Conservation (phyloP, 1,284 basidiomycete genomes). For the Lentinula novae-zelandiae region DNA sequence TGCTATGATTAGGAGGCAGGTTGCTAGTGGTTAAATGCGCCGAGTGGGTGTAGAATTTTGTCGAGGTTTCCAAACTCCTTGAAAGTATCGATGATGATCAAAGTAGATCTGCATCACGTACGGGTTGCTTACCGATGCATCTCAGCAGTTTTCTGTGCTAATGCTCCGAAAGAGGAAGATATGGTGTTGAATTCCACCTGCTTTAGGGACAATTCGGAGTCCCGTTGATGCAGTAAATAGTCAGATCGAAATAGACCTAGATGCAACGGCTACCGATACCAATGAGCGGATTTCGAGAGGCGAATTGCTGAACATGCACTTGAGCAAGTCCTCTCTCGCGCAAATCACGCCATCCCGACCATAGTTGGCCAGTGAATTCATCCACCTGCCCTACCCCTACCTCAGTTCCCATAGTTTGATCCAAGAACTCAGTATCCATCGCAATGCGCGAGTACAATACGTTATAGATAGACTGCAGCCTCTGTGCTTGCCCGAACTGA, state of each 20-base stretch:
- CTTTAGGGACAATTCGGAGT: slow-evolving; percentile 59
- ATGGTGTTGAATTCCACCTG: slow-evolving; percentile 99
- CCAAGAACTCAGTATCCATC: slow-evolving; percentile 77
- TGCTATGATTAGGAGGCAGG: slow-evolving; percentile 76
- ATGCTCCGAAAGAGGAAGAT: slow-evolving; percentile 84
- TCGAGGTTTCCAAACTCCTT: slow-evolving; percentile 67
- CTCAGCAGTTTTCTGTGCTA: slow-evolving; percentile 72
- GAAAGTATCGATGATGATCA: not conserved
- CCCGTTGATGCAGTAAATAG: slow-evolving; percentile 80
- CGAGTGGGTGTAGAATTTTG: slow-evolving; percentile 62
- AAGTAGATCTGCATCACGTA: not conserved
- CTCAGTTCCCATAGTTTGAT: slow-evolving; percentile 76
- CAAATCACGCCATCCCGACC: slow-evolving; percentile 80
- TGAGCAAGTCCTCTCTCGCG: slow-evolving; percentile 46
- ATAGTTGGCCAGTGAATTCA: slow-evolving; percentile 82
- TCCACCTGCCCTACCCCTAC: slow-evolving; percentile 80
- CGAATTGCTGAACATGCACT: slow-evolving; percentile 22
- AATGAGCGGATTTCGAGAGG: not conserved
- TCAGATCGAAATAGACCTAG: slow-evolving; percentile 96
- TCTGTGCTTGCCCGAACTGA: slow-evolving; percentile 66
- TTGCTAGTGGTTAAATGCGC: slow-evolving; percentile 52
- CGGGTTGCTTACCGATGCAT: slow-evolving; percentile 65
- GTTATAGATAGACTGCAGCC: slow-evolving; percentile 81
- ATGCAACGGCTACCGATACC: slow-evolving; percentile 61
- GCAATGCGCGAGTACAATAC: slow-evolving; percentile 84